These are phyloP conservation scores for Coelastrella sp. DNA, from an alignment of 139 green algal species.

Conservation along the genomic window DNA sequence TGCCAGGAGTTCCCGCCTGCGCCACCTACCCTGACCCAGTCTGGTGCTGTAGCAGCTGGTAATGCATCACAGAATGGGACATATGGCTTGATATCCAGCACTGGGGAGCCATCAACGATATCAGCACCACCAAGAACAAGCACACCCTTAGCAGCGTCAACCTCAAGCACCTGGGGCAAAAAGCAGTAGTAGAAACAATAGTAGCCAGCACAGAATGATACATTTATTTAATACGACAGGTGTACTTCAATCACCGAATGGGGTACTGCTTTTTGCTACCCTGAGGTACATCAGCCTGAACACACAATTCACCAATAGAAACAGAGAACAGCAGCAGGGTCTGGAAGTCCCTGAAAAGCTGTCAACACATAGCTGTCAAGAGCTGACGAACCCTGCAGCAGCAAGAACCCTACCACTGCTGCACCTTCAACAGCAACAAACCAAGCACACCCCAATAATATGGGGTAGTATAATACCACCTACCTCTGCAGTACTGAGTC, in stretches of 20 bases:
- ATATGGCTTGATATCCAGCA: constrained; percentile 97
- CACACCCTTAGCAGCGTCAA: constrained; percentile 40
- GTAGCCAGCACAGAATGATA: neutral
- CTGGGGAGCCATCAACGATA: constrained; percentile 90
- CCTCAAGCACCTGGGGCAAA: neutral
- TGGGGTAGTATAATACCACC: too few species aligned
- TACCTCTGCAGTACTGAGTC: constrained; percentile 80
- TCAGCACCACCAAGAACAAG: constrained; percentile 85
- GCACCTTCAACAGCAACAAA: too few species aligned
- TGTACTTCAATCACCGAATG: too few species aligned
- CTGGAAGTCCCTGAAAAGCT: neutral
- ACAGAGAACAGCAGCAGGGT: neutral
- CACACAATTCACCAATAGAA: too few species aligned
- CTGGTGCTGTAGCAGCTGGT: constrained; percentile 70
- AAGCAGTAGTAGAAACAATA: neutral
- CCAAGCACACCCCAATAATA: too few species aligned
- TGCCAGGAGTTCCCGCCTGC: neutral
- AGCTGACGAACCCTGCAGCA: too few species aligned
- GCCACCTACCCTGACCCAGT: constrained; percentile 80
- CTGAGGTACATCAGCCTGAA: neutral
- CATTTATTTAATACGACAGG: too few species aligned
- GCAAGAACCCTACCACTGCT: neutral
- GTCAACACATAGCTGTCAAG: too few species aligned
- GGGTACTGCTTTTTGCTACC: neutral
- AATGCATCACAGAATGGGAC: constrained; percentile 88